These are phyloP conservation scores for Mimosa bimucronata DNA, from an alignment of 306 rosid genomes.

Conservation along the genomic window DNA sequence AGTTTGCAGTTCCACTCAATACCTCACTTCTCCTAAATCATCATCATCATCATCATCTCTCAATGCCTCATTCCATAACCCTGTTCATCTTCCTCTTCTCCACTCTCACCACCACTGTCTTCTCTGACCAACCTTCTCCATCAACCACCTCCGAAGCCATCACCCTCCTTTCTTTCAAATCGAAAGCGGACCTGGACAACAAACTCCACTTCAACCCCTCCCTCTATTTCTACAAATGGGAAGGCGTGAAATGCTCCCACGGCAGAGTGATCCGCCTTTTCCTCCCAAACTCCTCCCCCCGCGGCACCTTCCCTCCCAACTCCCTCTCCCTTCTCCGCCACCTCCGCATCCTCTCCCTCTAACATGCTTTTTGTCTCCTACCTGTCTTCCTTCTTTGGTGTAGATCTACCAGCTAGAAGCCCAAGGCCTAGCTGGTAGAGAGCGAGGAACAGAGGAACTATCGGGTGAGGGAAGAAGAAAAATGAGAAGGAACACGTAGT, in stretches of 20 bases:
- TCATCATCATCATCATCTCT: too few relatives aligned
- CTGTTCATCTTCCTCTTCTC: not conserved
- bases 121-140: conserved; percentile 2
- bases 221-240: conserved; percentile 89
- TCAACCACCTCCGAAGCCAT: conserved; percentile 63
- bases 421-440: too few relatives aligned
- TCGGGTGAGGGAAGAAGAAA: too few relatives aligned
- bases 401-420: too few relatives aligned
- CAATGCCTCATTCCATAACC: conserved; percentile 27
- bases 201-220: too few relatives aligned
- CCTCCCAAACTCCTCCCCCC: conserved; percentile 51
- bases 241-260: conserved; percentile 82
- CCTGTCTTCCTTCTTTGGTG: too few relatives aligned
- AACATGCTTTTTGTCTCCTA: too few relatives aligned
- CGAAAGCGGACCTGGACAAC: conserved; percentile 76
- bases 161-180: conserved; percentile 69
- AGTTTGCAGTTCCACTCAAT: too few relatives aligned
- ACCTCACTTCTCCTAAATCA: too few relatives aligned
- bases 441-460: too few relatives aligned
- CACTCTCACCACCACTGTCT: not conserved
- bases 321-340: conserved; percentile 75
- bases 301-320: conserved; percentile 58
- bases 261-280: conserved; percentile 68
- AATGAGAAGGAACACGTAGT: too few relatives aligned
- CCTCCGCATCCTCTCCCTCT: conserved; percentile 75